These are phyloP conservation scores for Centaurea solstitialis DNA, from an alignment of 129 eudicot genomes.

Conservation along the genomic window DNA sequence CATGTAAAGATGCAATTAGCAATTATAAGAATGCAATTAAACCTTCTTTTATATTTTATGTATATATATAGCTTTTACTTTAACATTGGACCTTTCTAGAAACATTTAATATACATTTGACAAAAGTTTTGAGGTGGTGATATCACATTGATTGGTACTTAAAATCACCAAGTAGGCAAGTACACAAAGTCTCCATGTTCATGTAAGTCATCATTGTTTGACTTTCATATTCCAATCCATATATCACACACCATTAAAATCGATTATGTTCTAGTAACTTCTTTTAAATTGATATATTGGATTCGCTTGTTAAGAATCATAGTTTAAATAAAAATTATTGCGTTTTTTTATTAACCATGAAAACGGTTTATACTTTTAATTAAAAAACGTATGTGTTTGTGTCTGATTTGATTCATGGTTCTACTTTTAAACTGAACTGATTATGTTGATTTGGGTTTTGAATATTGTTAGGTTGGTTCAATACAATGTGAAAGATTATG, in stretches of 20 bases:
- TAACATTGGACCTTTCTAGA: neutral
- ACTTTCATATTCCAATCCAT: neutral
- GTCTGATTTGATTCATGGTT: neutral
- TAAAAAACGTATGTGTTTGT: neutral
- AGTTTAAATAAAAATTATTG: neutral
- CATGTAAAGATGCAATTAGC: too few species aligned
- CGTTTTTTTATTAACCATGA: neutral
- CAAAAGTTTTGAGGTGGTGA: neutral
- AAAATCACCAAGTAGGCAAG: neutral
- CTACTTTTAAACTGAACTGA: neutral
- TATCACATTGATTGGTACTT: neutral
- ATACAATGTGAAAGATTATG: neutral
- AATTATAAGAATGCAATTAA: too few species aligned
- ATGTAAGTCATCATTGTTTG: neutral
- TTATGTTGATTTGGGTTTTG: neutral
- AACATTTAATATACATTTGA: neutral
- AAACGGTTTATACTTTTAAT: neutral
- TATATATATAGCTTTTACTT: neutral
- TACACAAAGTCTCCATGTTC: neutral
- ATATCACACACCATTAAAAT: neutral
- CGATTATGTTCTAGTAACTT: neutral
- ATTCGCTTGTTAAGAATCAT: neutral
- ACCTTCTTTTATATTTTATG: neutral
- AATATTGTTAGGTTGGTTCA: neutral
- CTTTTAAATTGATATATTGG: neutral